A percentile compares a stretch with the other conserved stretches of the same genome.
Evolutionary conservation across 2,329 filamentous ascomycete genomes (phyloP).

Genomic region (Aureobasidium sp.): DNA sequence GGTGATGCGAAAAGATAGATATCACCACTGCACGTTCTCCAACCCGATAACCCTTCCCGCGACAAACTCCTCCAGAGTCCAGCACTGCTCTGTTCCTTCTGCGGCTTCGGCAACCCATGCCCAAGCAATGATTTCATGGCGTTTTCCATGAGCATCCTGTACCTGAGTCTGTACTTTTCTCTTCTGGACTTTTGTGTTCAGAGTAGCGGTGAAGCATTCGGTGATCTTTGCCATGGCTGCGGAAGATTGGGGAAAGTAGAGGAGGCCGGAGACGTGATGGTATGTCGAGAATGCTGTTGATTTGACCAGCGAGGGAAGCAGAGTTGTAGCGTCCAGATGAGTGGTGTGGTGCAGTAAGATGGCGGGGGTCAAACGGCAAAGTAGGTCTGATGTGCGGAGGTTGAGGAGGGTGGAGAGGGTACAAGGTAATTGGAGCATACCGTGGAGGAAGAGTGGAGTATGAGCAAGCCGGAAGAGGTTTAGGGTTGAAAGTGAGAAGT

Average conservation of each 20-base stretch:
- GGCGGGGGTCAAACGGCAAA: not conserved
- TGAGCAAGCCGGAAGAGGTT: not conserved
- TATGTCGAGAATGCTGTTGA: not conserved
- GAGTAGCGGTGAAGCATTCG: not conserved
- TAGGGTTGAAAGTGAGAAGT: not conserved
- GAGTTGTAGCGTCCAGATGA: not conserved
- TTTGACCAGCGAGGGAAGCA: not conserved
- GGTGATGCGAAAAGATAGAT: not conserved
- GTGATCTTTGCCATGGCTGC: not conserved
- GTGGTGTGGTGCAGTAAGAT: not conserved
- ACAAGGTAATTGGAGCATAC: not conserved
- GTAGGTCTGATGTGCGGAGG: not conserved
- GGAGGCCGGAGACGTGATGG: not conserved
- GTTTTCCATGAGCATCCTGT: not conserved
- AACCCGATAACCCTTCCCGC: not conserved
- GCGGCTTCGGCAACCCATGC: not conserved
- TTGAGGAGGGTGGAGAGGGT: not conserved
- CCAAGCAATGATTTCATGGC: not conserved
- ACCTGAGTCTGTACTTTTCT: not conserved
- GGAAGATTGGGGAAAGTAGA: not conserved
- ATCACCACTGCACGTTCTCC: not conserved
- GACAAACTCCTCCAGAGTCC: not conserved
- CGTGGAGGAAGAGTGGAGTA: not conserved
- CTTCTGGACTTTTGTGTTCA: not conserved
- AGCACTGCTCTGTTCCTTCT: not conserved